phyloP scores from a whole-genome alignment of 176 grass and related monocot species.

The Melocanna baccifera region DNA sequence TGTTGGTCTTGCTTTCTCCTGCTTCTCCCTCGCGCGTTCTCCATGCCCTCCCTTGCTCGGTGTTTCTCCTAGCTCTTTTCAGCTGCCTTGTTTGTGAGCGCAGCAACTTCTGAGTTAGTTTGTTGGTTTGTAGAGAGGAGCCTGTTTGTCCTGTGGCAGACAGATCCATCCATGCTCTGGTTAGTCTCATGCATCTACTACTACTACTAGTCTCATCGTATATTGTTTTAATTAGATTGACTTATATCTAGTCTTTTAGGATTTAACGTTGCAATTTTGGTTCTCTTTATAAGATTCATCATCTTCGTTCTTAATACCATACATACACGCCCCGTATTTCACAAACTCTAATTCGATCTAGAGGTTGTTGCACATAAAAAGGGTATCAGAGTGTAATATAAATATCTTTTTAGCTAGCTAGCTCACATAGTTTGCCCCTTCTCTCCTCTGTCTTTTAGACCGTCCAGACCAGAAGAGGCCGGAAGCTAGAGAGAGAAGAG shows the following conservation, averaged over 20 bases:
- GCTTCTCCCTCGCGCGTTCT: not conserved
- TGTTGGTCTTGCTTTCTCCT: not conserved
- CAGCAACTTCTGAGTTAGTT: not conserved
- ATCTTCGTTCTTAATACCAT: too few species aligned
- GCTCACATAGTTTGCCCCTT: conserved; percentile 1
- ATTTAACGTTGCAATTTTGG: too few species aligned
- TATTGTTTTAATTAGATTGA: too few species aligned
- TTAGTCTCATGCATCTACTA: not conserved
- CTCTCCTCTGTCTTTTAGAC: conserved; percentile 16
- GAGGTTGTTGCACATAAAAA: too few species aligned
- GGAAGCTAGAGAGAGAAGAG: not conserved
- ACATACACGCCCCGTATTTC: too few species aligned
- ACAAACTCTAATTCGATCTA: too few species aligned
- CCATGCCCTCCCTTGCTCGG: not conserved
- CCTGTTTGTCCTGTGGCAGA: conserved; percentile 9
- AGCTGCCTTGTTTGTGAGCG: not conserved
- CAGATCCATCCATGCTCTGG: conserved; percentile 26
- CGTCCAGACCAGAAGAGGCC: not conserved
- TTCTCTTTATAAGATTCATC: too few species aligned
- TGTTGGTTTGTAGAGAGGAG: conserved; percentile 20
- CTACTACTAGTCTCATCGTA: too few species aligned
- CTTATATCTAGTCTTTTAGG: not conserved
- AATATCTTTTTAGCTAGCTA: not conserved
- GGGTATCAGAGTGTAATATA: too few species aligned
- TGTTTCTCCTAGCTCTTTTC: not conserved